Conservation (phyloP, 2,329 filamentous ascomycete genomes). For the Sclerotinia trifoliorum region DNA sequence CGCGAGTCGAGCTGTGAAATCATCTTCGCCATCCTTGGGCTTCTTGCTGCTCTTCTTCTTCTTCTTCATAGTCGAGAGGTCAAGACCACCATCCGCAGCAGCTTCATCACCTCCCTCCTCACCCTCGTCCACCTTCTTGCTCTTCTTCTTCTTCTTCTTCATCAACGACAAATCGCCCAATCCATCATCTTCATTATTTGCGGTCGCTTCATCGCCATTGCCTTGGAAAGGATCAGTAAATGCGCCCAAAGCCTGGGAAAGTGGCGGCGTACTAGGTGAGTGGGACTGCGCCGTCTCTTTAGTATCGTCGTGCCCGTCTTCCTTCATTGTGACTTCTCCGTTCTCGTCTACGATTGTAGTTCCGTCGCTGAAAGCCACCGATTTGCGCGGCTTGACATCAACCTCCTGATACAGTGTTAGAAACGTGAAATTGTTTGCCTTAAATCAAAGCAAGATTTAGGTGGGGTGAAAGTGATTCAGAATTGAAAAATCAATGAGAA, state of each 20-base stretch:
- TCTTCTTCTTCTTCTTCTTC: slow-evolving; percentile 94
- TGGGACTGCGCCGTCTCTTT: slow-evolving; percentile 83
- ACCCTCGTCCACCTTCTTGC: slow-evolving; percentile 70
- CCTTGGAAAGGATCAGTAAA: slow-evolving; percentile 52
- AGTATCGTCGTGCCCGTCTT: slow-evolving; percentile 67
- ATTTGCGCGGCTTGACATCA: slow-evolving; percentile 73
- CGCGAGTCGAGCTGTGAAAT: slow-evolving; percentile 40
- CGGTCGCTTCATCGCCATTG: slow-evolving; percentile 38
- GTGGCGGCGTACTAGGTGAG: slow-evolving; percentile 63
- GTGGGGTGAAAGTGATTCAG: slow-evolving; percentile 18
- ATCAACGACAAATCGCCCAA: slow-evolving; percentile 56
- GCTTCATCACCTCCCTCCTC: slow-evolving; percentile 57
- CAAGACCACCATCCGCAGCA: slow-evolving; percentile 49
- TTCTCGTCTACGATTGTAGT: slow-evolving; percentile 85
- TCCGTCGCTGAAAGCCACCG: slow-evolving; percentile 88
- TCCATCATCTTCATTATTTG: slow-evolving; percentile 31
- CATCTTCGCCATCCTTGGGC: slow-evolving; percentile 40
- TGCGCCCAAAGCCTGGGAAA: slow-evolving; percentile 52
- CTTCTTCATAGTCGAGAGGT: slow-evolving; percentile 43
- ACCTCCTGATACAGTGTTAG: slow-evolving; percentile 31
- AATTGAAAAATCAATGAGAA: not conserved
- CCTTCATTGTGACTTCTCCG: slow-evolving; percentile 76
- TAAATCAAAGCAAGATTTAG: slow-evolving; percentile 12
- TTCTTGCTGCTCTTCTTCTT: slow-evolving; percentile 42
- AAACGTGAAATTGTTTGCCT: slow-evolving; percentile 22